A percentile compares a stretch with the other conserved stretches of the same genome.
These are phyloP conservation scores for Coleophoma cylindrospora DNA, from an alignment of 2,329 filamentous ascomycete species.

Conservation along the genomic window DNA sequence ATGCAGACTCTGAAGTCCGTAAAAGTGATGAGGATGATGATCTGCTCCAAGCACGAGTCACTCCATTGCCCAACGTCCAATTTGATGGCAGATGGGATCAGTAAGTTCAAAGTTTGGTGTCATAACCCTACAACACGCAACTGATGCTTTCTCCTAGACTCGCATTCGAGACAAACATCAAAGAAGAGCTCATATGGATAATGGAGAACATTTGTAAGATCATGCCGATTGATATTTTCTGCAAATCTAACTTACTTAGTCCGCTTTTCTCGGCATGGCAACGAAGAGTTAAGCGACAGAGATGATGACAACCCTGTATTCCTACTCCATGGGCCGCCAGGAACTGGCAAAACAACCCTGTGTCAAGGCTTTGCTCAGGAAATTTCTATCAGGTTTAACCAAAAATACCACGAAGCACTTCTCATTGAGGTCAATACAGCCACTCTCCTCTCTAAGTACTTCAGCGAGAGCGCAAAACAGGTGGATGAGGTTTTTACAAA, in stretches of 20 bases:
- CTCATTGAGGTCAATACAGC: slow-evolving; percentile 41
- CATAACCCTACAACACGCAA: not conserved
- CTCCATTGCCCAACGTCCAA: slow-evolving; percentile 16
- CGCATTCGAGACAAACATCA: slow-evolving; percentile 23
- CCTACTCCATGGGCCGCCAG: slow-evolving; percentile 84
- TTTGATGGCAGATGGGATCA: slow-evolving; percentile 22
- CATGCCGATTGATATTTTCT: not conserved
- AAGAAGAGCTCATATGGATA: slow-evolving; percentile 20
- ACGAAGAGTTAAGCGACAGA: slow-evolving; percentile 65
- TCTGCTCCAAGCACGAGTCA: slow-evolving; percentile 17
- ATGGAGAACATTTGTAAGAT: slow-evolving; percentile 22
- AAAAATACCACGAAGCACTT: slow-evolving; percentile 27
- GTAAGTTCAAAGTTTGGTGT: slow-evolving; percentile 6
- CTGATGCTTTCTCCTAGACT: slow-evolving; percentile 14
- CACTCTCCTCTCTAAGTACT: slow-evolving; percentile 39
- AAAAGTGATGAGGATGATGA: slow-evolving; percentile 3
- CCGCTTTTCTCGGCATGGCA: slow-evolving; percentile 10
- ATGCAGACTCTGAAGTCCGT: not conserved
- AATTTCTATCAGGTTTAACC: slow-evolving; percentile 37
- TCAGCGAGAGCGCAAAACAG: slow-evolving; percentile 39
- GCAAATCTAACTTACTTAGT: slow-evolving; percentile 7
- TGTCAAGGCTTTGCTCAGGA: slow-evolving; percentile 86
- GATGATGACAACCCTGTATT: slow-evolving; percentile 84
- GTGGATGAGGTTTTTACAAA: slow-evolving; percentile 36
- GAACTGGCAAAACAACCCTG: slow-evolving; percentile 89